Evolutionary conservation across 805 yeast genomes (phyloP).

Genomic region (Cyberlindnera subsufficiens): DNA sequence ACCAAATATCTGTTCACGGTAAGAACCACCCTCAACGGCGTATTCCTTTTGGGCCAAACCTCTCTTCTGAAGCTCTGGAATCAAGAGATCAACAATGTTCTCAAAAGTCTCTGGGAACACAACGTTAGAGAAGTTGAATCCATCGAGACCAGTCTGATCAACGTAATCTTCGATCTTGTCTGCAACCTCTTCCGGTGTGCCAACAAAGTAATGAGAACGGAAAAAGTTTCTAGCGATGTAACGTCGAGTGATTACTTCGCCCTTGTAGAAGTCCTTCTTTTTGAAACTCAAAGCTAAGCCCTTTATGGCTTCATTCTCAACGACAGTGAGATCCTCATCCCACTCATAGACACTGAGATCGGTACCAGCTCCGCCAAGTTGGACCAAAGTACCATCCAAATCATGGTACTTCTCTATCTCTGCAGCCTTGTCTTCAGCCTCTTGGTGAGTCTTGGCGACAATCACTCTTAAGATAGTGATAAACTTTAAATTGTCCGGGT

Average conservation of each 20-base stretch:
- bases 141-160: constrained; percentile 34
- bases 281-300: constrained; percentile 26
- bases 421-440: constrained; percentile 31
- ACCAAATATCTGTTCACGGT: constrained; percentile 30
- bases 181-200: constrained; percentile 35
- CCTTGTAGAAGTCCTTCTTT: constrained; percentile 21
- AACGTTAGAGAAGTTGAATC: constrained; percentile 36
- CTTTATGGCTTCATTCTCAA: constrained; percentile 29
- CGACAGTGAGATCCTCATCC: constrained; percentile 36
- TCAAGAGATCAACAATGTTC: constrained; percentile 31
- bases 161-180: constrained; percentile 37
- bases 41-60: constrained; percentile 31
- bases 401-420: constrained; percentile 31
- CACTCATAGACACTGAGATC: constrained; percentile 37
- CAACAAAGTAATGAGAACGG: constrained; percentile 23
- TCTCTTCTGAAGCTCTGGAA: constrained; percentile 20
- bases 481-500: constrained; percentile 33
- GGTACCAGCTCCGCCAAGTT: constrained; percentile 40
- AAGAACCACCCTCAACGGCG: constrained; percentile 27
- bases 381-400: constrained; percentile 37
- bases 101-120: constrained; percentile 37
- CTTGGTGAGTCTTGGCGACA: constrained; percentile 35
- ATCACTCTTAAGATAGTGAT: constrained; percentile 32
- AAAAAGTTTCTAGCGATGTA: constrained; percentile 23
- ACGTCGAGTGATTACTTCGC: constrained; percentile 25